These are phyloP conservation scores for Escovopsis weberi DNA, from an alignment of 2,329 filamentous ascomycete species.

Conservation along the genomic window DNA sequence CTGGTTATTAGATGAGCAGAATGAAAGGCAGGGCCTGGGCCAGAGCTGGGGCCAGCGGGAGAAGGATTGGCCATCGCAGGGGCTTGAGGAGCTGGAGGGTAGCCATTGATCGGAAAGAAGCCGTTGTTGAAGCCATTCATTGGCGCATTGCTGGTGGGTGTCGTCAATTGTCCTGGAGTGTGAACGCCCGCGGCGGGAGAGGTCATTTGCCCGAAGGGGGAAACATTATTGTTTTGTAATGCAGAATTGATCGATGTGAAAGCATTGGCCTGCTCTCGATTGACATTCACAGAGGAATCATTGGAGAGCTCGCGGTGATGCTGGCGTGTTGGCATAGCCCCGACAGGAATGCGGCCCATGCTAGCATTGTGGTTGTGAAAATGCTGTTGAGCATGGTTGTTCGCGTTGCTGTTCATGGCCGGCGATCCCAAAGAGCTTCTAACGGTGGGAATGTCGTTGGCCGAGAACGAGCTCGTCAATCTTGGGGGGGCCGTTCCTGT, in stretches of 20 bases:
- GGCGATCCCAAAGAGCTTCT: conserved; percentile 48
- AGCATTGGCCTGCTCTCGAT: conserved; percentile 29
- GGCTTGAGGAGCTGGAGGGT: conserved; percentile 11
- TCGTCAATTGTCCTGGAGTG: conserved; percentile 12
- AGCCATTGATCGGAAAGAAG: conserved; percentile 19
- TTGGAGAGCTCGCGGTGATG: conserved; percentile 56
- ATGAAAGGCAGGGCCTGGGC: conserved; percentile 16
- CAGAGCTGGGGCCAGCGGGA: conserved; percentile 7
- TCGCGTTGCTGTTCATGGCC: conserved; percentile 29
- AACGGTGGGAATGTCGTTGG: conserved; percentile 74
- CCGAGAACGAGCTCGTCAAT: conserved; percentile 77
- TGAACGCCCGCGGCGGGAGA: conserved; percentile 16
- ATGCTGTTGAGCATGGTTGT: conserved; percentile 47
- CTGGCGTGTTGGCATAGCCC: conserved; percentile 47
- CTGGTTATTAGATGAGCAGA: conserved; percentile 42
- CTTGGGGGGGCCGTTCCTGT: conserved; percentile 52
- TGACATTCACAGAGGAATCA: conserved; percentile 26
- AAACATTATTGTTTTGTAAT: conserved; percentile 65
- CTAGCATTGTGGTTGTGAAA: conserved; percentile 70
- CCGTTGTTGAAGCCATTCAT: conserved; percentile 17
- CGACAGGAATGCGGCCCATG: conserved; percentile 62
- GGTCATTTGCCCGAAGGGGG: conserved; percentile 57
- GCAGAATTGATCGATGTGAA: conserved; percentile 53
- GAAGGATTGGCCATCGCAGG: conserved; percentile 1
- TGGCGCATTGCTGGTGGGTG: conserved; percentile 11